Evolutionary conservation across 2,329 filamentous ascomycete genomes (phyloP), one percentile per base, ranked within the genome.

Genomic region (Calonectria leucothoes): DNA sequence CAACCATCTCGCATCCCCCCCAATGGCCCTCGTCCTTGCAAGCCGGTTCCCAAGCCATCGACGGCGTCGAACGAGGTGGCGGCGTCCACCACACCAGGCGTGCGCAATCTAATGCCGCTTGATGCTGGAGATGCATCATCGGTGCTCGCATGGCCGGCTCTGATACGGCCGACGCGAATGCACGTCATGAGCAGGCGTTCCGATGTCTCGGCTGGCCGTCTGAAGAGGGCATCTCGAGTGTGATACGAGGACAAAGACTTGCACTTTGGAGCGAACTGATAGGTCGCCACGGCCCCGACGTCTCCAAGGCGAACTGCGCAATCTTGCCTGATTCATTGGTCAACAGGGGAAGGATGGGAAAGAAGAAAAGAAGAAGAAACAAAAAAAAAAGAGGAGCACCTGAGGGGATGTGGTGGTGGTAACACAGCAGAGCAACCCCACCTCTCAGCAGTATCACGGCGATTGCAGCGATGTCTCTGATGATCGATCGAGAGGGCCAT

Each of bases 1-100:
- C 94, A 29, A 85, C 91, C 94, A 29, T 85, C 91, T 49, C 86
- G 93, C 75, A 91, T 89, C 7, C 86, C 88, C 63, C 70, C n/a
- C n/a, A n/a, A n/a, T n/a, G 45, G 59, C 25, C 37, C 59, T 63
- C 23, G 73, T 76, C 77, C 71, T 68, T 87, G 89, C 75, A 91
- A 94, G 77, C 33, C 68, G n/a, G 51, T 42, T 55, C 71, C 42
- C 59, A 42, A 45, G 45, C 35, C 55, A 66, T 70, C 29, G 48
- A 55, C 35, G 42, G 75, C 69, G 37, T 61, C 66, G 69, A 71
- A 57, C 49, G 51, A 69, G 69, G 69, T 69, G 72, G 66, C 66
- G 45, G 33, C n/a, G 27, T 51, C 45, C 59, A 52, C 45, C 17
- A 33, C 67, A 37, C 48, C 27, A 49, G 45, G 48, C 55, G 45